These are phyloP conservation scores for Tricholoma matsutake DNA, from an alignment of 768 basidiomycete species.

Conservation along the genomic window DNA sequence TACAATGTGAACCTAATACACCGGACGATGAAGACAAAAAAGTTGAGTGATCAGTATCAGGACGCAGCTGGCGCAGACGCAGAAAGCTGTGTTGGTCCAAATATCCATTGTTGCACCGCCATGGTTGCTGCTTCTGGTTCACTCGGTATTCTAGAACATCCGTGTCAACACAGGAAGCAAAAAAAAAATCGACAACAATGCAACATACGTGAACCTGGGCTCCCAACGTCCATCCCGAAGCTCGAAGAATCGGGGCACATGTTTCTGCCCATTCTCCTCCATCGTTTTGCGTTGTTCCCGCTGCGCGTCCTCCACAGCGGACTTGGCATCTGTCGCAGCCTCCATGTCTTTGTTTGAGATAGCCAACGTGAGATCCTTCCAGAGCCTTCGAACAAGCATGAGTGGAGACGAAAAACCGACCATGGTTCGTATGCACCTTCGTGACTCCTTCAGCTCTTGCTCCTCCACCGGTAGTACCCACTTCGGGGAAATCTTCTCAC, in stretches of 20 bases:
- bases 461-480: conserved; percentile 81
- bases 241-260: conserved; percentile 82
- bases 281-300: conserved; percentile 71
- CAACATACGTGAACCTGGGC: conserved; percentile 70
- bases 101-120: conserved; percentile 81
- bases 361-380: conserved; percentile 81
- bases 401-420: conserved; percentile 1
- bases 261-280: conserved; percentile 68
- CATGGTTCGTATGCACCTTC: conserved; percentile 45
- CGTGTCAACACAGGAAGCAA: conserved; percentile 2
- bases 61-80: conserved; percentile 2
- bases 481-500: conserved; percentile 72
- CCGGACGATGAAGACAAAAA: conserved; percentile 12
- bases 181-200: not conserved
- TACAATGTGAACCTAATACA: conserved; percentile 12
- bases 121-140: conserved; percentile 63
- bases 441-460: conserved; percentile 89
- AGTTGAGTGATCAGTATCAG: conserved; percentile 9
- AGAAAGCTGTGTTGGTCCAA: conserved; percentile 26
- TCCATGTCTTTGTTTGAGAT: conserved; percentile 92
- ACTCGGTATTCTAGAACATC: conserved; percentile 56
- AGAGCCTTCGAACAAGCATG: conserved; percentile 48
- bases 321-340: conserved; percentile 87
- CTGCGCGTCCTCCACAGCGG: conserved; percentile 87
- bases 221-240: conserved; percentile 73